phyloP scores from a whole-genome alignment of 495 filamentous ascomycete species.

The Aspergillus nanangensis region DNA sequence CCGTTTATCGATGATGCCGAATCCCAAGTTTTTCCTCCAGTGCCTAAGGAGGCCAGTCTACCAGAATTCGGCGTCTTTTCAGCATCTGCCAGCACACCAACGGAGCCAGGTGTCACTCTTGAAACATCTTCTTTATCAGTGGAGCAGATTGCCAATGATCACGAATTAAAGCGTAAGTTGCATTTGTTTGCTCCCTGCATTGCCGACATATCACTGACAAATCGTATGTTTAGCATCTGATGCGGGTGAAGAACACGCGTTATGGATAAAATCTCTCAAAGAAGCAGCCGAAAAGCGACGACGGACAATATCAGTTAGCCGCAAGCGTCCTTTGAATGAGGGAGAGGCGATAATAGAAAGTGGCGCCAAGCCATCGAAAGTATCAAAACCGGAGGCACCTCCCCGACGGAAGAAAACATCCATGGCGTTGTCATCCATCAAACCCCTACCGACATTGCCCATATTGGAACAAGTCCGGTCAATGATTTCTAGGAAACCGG shows the following conservation, averaged over 20 bases:
- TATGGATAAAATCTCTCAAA: constrained; percentile 18
- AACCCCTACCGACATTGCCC: constrained; percentile 35
- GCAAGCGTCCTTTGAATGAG: constrained; percentile 21
- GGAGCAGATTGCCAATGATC: too few species aligned
- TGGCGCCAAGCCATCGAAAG: constrained; percentile 22
- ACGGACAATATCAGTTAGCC: constrained; percentile 12
- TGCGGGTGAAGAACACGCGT: constrained; percentile 9
- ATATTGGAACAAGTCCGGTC: constrained; percentile 30
- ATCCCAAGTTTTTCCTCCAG: too few species aligned
- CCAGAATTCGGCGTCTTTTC: too few species aligned
- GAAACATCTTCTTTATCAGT: too few species aligned
- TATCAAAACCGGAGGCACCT: constrained; percentile 10
- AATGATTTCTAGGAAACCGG: constrained; percentile 21
- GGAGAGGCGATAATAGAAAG: constrained; percentile 8
- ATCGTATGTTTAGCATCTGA: constrained; percentile 5
- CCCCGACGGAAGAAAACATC: constrained; percentile 25
- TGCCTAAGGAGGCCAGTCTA: too few species aligned
- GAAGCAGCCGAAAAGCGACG: constrained; percentile 17
- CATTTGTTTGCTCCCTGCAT: too few species aligned
- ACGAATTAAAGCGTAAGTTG: too few species aligned
- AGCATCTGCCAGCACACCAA: too few species aligned
- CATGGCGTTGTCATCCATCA: constrained; percentile 28
- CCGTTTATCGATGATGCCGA: too few species aligned
- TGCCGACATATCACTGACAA: neutral
- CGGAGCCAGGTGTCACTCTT: too few species aligned